Base-by-base conservation (phyloP, 148 eudicot genomes). In the Nepenthes gracilis region DNA sequence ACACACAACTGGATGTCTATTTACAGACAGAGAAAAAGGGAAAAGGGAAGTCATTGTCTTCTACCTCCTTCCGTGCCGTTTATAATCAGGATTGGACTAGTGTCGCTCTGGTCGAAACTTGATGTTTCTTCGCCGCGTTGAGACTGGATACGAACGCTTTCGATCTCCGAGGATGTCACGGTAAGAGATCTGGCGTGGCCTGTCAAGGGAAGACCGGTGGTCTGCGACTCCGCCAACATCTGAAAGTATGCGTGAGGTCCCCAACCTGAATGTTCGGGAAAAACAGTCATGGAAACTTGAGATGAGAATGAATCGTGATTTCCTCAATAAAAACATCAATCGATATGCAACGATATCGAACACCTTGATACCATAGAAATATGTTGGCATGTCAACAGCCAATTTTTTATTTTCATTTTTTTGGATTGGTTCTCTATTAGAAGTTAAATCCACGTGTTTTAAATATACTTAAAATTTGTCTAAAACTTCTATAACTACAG, bases 221-320 rank as follows among this genome's bases (percentile, higher is more conserved):
- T 77, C 47, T 72, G 70, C 10, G 87, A 80, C 23, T 78, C 81
- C 13, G 81, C 87, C 47, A 87, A 75, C 89, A 77, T 80, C 60
- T 66, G 79, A 65, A 91, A 83, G 61, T 87, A 91, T 5, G 88
- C 74, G 73, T 85, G 86, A 10, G 97, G 97, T 36, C 84, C 93
- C 97, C 93, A 87, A 66, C 97, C 97, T 90, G 86, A 48, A 35
- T 2, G 55, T 50, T 51, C 35, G 49, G 36, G 4, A 12, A 62
- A 23, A 67, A 55, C 35, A 9, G 33, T 33, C 40, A 54, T 55
- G 36, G 50, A 15, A 59, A 36, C 52, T 12, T 15, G 54, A 8
- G 8, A 33, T 33, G 12, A 49, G 53, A 10, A 11, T 11, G 11
- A 45, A 23, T 23, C 23, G 23, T 23, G 23, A 23, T 23, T 23